Evolutionary conservation across 1,139 yeast species (phyloP), one percentile per base, ranked within the genome.

Genomic region (Saccharomycopsis phalli): DNA sequence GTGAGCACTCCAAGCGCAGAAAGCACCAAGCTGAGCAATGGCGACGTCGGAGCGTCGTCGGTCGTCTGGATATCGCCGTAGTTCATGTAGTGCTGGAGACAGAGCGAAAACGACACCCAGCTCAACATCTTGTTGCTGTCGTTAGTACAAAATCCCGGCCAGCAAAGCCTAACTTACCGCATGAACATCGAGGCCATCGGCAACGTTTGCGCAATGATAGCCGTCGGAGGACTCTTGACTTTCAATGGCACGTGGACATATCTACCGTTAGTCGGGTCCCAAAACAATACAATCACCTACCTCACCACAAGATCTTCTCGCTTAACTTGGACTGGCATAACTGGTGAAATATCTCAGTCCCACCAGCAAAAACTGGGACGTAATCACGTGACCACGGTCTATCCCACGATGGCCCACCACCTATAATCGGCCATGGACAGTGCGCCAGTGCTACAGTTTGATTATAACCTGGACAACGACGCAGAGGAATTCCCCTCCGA

Each of bases 161-260:
- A n/a, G n/a, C 16, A 14, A n/a, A n/a, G 16, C 19, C 7, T n/a
- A 5, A 31, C 34, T n/a, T 14, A 31, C 34, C 34, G 30, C 46
- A 44, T 31, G 23, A 44, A 44, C 80, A 74, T 74, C 32, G 80
- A 78, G 2, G 76, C 78, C 77, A 74, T 71, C 31, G 81, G 81
- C 49, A 74, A 60, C 34, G 77, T 67, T 51, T 72, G 77, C 3
- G 76, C 60, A 31, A 73, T 61, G 61, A 70, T 62, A 31, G 67
- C 62, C 2, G 73, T 57, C 2, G 75, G 72, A 33, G 65, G 69
- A 30, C 57, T 58, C 46, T 75, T 64, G 33, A 71, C 64, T 50
- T 66, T 65, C 14, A 69, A 67, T 30, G 79, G 75, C 14, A 55
- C 53, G 54, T 74, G 81, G 36, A 54, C 56, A 60, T 73, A 74